phyloP scores from a whole-genome alignment of 2,329 filamentous ascomycete species.

The Knoxdaviesia proteae region DNA sequence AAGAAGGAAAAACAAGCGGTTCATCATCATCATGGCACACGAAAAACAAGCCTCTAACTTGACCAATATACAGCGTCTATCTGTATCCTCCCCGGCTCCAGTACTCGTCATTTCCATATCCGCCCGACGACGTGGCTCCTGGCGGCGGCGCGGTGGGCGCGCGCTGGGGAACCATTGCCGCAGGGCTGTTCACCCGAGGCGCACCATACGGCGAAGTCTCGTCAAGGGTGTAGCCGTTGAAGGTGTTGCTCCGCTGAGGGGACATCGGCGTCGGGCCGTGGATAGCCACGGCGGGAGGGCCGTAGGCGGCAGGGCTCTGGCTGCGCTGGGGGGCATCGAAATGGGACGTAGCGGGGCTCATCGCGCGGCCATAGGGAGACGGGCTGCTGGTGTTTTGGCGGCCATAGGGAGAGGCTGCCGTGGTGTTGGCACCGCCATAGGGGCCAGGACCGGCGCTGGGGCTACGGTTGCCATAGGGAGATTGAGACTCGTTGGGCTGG shows the following conservation, averaged over 20 bases:
- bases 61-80: too few species aligned
- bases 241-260: slow-evolving; percentile 1
- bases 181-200: slow-evolving; percentile 4
- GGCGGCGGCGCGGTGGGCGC: slow-evolving; percentile 1
- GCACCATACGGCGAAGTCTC: background rate
- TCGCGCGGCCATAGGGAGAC: too few species aligned
- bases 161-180: slow-evolving; percentile 3
- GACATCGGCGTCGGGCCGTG: too few species aligned
- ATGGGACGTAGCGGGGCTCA: background rate
- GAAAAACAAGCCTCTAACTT: too few species aligned
- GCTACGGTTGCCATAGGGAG: background rate
- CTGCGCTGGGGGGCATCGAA: slow-evolving; percentile 4
- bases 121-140: background rate
- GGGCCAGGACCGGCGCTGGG: background rate
- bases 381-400: too few species aligned
- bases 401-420: too few species aligned
- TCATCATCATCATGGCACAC: too few species aligned
- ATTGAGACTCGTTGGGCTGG: too few species aligned
- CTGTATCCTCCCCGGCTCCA: background rate
- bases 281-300: too few species aligned
- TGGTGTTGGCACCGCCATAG: background rate
- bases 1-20: too few species aligned
- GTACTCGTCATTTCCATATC: background rate
- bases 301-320: slow-evolving; percentile 1
- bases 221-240: slow-evolving; percentile 3